Base-by-base conservation (phyloP, 2,329 filamentous ascomycete species). In the Pyricularia sp. region DNA sequence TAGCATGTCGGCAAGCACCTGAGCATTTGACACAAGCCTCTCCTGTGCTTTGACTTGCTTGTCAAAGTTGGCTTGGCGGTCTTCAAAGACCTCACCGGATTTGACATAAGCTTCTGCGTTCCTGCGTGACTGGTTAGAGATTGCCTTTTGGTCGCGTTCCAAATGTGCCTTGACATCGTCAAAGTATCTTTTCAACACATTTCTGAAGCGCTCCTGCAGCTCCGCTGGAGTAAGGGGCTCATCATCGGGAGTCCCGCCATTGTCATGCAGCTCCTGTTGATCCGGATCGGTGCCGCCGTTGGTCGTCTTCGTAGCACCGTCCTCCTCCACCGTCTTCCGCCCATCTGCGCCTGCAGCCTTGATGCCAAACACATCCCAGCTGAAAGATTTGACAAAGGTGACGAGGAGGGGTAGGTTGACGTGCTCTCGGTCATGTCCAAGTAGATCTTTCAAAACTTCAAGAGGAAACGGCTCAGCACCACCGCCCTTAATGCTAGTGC, bases 31-130 rank as follows among this genome's bases (percentile, higher is more conserved):
- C 30, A 96, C 82, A 3, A 99, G 82, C 69, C 93, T 92, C 73
- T 99, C 94, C 72, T 97, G 91, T 0, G 89, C 83, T 75, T 97
- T 99, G 65, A 93, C 81, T 70, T 94, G 89, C 75, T 93, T 97
- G 74, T 99, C 96, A 70, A 96, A 96, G 72, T 93, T 97, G 64
- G 92, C 86, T 74, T 99, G 94, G 63, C 94, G 89, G 72, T 99
- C 94, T 74, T 99, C 94, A 68, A 99, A 97, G 5, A 99, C 93
- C 73, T 99, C 94, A 2, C 94, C 94, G 49, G 94, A 97, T 72
- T 97, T 97, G 71, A 99, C 93, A 71, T 99, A 99, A 6, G 93
- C 94, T 75, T 99, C 94, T 0, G 94, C 93, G 76, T 99, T 99
- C 70, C 93, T 92, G 68, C 92, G 90, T 64, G 90, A 91, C 77